Evolutionary conservation across 306 rosid species (phyloP), one percentile per base, ranked within the genome.

Genomic region (Pyrus bretschneideri): DNA sequence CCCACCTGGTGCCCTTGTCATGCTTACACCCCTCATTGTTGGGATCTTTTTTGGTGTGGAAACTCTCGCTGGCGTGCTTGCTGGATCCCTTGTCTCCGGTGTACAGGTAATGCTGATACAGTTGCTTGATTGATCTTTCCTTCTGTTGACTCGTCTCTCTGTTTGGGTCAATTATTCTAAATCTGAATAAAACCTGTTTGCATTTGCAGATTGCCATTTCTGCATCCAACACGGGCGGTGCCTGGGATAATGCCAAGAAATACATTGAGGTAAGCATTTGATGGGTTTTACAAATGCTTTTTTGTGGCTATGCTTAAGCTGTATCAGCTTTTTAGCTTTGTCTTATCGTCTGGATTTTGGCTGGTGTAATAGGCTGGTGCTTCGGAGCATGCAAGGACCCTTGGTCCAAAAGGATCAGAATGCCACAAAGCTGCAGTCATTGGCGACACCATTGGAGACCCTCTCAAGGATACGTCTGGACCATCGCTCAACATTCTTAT

Each of bases 171-270:
- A 51, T 51, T 17, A 15, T 51, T 21, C 55, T 5, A 5, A 4
- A 51, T 51, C 55, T 51, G 21, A 49, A 15, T 49, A 49, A 51
- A 6, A 51, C 55, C 21, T 51, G 18, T 51, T 51, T 15, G 55
- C 9, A 15, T 25, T 23, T 57, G 67, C 81, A 96, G 99, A 76
- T 96, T 73, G 98, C 99, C 9, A 96, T 96, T 83, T 92, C 99
- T 70, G 98, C 99, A 60, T 96, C 99, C 78, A 96, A 96, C 96
- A 92, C 99, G 4, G 97, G 99, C 61, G 99, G 99, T 81, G 99
- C 99, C 57, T 96, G 99, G 98, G 99, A 96, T 74, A 96, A 92
- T 49, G 99, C 97, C 83, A 96, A 91, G 88, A 96, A 96, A 77
- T 96, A 92, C 73, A 96, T 96, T 17, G 98, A 96, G 99, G 99